These are phyloP conservation scores for Cytospora paraplurivora DNA, from an alignment of 2,329 filamentous ascomycete species.

Conservation along the genomic window DNA sequence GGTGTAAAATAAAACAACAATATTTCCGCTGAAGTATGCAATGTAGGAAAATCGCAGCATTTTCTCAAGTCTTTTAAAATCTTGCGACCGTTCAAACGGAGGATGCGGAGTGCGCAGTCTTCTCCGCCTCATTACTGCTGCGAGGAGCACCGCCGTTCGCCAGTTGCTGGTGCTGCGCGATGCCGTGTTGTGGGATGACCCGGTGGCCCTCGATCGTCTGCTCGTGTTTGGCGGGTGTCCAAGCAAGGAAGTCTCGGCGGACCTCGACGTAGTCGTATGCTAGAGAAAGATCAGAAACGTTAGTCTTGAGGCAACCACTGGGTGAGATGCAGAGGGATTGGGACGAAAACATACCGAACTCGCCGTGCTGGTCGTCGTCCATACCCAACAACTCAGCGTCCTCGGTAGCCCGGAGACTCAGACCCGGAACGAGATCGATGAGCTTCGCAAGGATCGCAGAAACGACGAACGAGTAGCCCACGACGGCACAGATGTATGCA, in stretches of 20 bases:
- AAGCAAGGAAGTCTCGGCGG: slow-evolving; percentile 83
- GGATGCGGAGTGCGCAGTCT: slow-evolving; percentile 19
- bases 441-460: slow-evolving; percentile 72
- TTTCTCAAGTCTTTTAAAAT: not conserved
- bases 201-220: slow-evolving; percentile 60
- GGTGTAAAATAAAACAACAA: not conserved
- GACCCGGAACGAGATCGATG: slow-evolving; percentile 75
- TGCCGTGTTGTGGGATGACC: slow-evolving; percentile 70
- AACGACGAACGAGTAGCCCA: slow-evolving; percentile 71
- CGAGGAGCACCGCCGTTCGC: slow-evolving; percentile 19
- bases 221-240: slow-evolving; percentile 74
- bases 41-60: not conserved
- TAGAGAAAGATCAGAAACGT: not conserved
- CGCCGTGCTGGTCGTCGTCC: slow-evolving; percentile 88
- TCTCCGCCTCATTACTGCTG: slow-evolving; percentile 25
- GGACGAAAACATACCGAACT: slow-evolving; percentile 57
- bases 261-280: slow-evolving; percentile 86
- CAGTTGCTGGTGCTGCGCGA: slow-evolving; percentile 69
- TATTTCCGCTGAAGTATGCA: not conserved
- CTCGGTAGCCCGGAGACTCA: slow-evolving; percentile 77
- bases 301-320: not conserved
- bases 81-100: slow-evolving; percentile 19
- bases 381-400: slow-evolving; percentile 84
- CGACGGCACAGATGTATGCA: slow-evolving; percentile 70
- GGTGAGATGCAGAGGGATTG: not conserved